Conservation (phyloP, 495 filamentous ascomycete genomes). For the Neurospora tetraspora region DNA sequence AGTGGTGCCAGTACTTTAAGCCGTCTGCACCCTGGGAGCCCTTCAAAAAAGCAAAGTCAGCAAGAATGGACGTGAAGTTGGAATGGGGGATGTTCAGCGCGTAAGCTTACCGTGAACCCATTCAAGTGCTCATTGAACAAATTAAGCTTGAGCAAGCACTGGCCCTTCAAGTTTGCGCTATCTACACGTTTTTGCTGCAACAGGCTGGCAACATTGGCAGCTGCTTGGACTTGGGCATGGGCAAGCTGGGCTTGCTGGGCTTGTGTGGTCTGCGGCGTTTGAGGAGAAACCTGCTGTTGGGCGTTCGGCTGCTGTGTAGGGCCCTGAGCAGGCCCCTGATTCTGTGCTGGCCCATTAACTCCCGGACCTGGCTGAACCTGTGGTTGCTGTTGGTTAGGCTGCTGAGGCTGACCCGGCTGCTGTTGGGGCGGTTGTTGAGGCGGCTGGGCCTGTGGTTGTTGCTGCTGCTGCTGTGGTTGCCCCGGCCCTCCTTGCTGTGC, state of each 20-base stretch:
- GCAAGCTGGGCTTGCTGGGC: conserved; percentile 36
- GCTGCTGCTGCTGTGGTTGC: conserved; percentile 35
- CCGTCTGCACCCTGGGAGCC: conserved; percentile 48
- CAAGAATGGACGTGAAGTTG: neutral
- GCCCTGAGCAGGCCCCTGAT: conserved; percentile 16
- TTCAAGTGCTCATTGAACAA: conserved; percentile 63
- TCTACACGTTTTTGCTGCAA: conserved; percentile 37
- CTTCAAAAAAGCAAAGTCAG: conserved; percentile 25
- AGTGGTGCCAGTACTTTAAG: conserved; percentile 59
- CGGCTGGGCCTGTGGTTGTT: conserved; percentile 22
- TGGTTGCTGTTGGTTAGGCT: conserved; percentile 40
- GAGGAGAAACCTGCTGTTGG: conserved; percentile 32
- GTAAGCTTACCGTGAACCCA: conserved; percentile 46
- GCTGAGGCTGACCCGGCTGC: conserved; percentile 26
- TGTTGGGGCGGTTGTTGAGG: conserved; percentile 19
- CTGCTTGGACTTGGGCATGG: conserved; percentile 28
- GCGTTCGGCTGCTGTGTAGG: conserved; percentile 29
- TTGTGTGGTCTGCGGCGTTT: conserved; percentile 37
- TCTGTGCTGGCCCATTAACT: conserved; percentile 20
- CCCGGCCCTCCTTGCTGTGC: conserved; percentile 38
- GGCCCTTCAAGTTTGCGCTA: conserved; percentile 45
- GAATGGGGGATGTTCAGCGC: neutral
- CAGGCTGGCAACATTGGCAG: conserved; percentile 15
- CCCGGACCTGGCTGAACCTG: conserved; percentile 27
- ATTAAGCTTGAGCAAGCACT: conserved; percentile 53